Base-by-base conservation (phyloP, 2,329 filamentous ascomycete genomes). In the Neocatenulostroma microsporum region DNA sequence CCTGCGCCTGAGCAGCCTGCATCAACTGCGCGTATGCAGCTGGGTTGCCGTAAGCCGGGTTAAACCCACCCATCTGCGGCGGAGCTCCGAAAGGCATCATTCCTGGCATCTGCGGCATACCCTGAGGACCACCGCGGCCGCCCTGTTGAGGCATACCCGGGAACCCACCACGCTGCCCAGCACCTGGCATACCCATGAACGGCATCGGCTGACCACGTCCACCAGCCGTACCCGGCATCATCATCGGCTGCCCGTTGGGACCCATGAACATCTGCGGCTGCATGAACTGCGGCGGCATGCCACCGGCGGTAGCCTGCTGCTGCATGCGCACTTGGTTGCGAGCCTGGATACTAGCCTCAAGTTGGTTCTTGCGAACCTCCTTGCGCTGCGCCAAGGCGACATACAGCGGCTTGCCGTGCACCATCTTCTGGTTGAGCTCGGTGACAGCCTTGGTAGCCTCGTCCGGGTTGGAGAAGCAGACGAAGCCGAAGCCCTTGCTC, bases 371-470 rank as follows among this genome's bases (percentile, higher is more conserved):
- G 68, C 91, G 88, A 57, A 98, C 89, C 68, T 98, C 91, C 80
- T 98, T 98, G 70, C 91, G 89, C 76, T 98, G 91, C 48, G 91
- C 91, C 49, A 98, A 78, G 55, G 91, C 91, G 57, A 98, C 91
- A 62, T 98, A 98, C 44, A 98, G 76, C 40, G 91, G 91, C 80
- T 98, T 98, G 70, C 77, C 78, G 64, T 88, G 83, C 53, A 96
- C 75, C 91, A 98, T 98, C 67, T 91, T 87, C 75, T 96, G 89
- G 75, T 98, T 98, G 86, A 96, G 95, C 68, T 98, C 91, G 44
- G 88, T 87, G 48, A 98, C 89, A 49, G 91, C 91, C 79, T 96
- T 96, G 70, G 89, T 95, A 50, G 91, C 91, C 65, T 98, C 91
- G 57, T 98, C 91, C 43, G 91, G 88, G 75, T 94, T 96, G 77